These are phyloP conservation scores for Graphiopsis chlorocephala DNA, from an alignment of 2,329 filamentous ascomycete genomes.

Conservation along the genomic window DNA sequence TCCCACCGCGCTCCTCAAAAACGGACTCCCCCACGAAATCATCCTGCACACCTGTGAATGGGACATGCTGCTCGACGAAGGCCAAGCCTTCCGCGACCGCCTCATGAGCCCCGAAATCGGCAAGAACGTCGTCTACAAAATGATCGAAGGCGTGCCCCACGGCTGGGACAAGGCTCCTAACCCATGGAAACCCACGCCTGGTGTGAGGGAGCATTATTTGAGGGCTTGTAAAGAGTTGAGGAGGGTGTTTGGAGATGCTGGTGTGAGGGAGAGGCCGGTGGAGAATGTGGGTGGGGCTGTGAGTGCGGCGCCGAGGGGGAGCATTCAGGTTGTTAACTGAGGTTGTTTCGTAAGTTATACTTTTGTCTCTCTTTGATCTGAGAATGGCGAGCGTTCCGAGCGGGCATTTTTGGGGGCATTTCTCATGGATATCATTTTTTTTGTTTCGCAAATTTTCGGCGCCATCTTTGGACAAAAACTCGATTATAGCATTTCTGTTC, in stretches of 20 bases:
- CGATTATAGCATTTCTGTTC: neutral
- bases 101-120: slow-evolving; percentile 41
- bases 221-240: slow-evolving; percentile 53
- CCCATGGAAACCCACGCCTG: slow-evolving; percentile 52
- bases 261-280: slow-evolving; percentile 8
- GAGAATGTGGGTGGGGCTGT: slow-evolving; percentile 1
- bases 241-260: slow-evolving; percentile 37
- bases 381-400: neutral
- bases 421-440: too few relatives aligned
- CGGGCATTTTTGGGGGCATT: neutral
- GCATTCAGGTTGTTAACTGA: slow-evolving; percentile 22
- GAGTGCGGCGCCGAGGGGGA: slow-evolving; percentile 24
- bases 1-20: slow-evolving; percentile 50
- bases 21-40: slow-evolving; percentile 57
- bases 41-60: slow-evolving; percentile 63
- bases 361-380: neutral
- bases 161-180: slow-evolving; percentile 68
- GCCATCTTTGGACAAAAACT: neutral
- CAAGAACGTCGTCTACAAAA: slow-evolving; percentile 58
- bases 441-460: too few relatives aligned
- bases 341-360: neutral
- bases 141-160: slow-evolving; percentile 59
- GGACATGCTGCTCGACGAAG: slow-evolving; percentile 65
- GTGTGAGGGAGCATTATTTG: slow-evolving; percentile 54
- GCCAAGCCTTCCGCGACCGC: slow-evolving; percentile 59